Evolutionary conservation across 176 grass and related monocot genomes (phyloP).

Genomic region (Triticum dicoccoides): DNA sequence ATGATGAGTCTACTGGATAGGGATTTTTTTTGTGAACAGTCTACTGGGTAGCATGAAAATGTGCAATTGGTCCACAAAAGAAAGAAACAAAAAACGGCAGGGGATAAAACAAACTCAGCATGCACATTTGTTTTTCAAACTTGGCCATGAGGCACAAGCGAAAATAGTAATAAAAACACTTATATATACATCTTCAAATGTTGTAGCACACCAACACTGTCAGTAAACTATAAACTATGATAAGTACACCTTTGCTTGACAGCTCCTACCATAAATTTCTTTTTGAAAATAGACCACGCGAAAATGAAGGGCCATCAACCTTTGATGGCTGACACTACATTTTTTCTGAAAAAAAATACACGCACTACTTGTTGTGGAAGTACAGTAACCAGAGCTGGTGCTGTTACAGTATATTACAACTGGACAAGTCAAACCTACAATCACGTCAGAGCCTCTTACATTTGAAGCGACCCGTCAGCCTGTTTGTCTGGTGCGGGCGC

Average conservation of each 20-base stretch:
- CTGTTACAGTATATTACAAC: not conserved
- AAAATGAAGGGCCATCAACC: not conserved
- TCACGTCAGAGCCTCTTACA: not conserved
- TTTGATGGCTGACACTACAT: not conserved
- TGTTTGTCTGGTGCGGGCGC: not conserved
- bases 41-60: too few relatives aligned
- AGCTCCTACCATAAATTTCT: not conserved
- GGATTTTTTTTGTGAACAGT: too few relatives aligned
- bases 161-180: not conserved
- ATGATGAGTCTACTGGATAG: too few relatives aligned
- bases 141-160: not conserved
- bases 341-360: not conserved
- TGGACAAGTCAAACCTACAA: not conserved
- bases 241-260: not conserved
- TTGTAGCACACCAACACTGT: not conserved
- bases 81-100: too few relatives aligned
- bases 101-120: too few relatives aligned
- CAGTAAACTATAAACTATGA: not conserved
- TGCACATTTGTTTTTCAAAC: too few relatives aligned
- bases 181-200: not conserved
- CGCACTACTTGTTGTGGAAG: not conserved
- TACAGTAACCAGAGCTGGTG: too few relatives aligned
- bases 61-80: too few relatives aligned
- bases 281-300: not conserved
- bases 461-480: not conserved